Conservation (phyloP, 306 rosid genomes). For the Gastrolobium bilobum region DNA sequence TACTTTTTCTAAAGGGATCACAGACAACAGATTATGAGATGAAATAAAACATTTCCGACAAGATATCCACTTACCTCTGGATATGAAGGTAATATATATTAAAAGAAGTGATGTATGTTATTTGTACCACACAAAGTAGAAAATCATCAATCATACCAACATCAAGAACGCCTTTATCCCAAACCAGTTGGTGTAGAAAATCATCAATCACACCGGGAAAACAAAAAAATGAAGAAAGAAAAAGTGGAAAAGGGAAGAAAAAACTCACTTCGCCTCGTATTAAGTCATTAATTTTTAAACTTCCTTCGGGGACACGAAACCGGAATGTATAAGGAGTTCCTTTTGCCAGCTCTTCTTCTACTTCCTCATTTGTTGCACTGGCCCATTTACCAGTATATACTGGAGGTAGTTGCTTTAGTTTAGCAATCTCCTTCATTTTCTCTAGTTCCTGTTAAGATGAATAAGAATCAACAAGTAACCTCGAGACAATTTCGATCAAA, state of each 20-base stretch:
- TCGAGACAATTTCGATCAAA: neutral
- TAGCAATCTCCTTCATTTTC: conserved; percentile 92
- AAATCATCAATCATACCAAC: conserved; percentile 28
- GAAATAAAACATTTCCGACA: conserved; percentile 29
- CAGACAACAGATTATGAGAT: neutral
- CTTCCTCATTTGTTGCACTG: conserved; percentile 69
- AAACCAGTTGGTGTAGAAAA: neutral
- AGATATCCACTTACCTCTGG: conserved; percentile 13
- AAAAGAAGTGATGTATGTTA: conserved; percentile 12
- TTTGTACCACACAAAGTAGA: neutral
- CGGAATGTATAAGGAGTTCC: conserved; percentile 85
- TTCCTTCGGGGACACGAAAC: conserved; percentile 87
- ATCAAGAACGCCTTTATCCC: no score
- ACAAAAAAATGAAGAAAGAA: neutral
- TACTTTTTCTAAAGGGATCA: neutral
- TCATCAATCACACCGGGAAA: neutral
- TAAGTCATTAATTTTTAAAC: conserved; percentile 84
- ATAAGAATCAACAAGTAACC: conserved; percentile 17
- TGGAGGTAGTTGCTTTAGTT: conserved; percentile 82
- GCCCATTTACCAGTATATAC: conserved; percentile 94
- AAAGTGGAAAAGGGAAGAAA: conserved; percentile 1
- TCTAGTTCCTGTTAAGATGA: conserved; percentile 76
- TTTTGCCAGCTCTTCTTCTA: conserved; percentile 74
- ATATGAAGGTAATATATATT: conserved; percentile 7
- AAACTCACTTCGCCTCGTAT: conserved; percentile 88